Conservation (phyloP, 83 land plant genomes). For the Picea abies region DNA sequence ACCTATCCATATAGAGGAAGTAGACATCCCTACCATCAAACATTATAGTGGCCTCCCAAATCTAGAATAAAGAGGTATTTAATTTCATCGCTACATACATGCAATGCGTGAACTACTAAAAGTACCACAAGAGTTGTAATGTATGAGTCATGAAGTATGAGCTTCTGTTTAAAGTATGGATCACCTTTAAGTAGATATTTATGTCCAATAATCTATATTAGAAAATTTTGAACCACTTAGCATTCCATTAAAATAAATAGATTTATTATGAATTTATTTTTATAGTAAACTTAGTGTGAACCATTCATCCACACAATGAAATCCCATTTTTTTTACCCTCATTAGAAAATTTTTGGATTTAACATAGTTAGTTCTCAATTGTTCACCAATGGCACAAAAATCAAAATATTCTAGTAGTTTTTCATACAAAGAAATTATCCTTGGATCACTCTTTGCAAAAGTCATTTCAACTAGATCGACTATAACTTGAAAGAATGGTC, state of each 20-base stretch:
- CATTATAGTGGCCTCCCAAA: no score
- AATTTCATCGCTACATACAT: no score
- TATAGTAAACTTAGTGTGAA: not conserved
- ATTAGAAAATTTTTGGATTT: constrained; percentile 68
- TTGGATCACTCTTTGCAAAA: constrained; percentile 55
- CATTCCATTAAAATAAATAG: not conserved
- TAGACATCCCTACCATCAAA: no score
- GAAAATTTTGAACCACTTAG: not conserved
- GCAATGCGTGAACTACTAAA: no score
- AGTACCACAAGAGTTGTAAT: constrained; percentile 51
- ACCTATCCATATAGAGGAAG: no score
- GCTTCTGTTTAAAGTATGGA: constrained; percentile 63
- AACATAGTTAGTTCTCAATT: constrained; percentile 51
- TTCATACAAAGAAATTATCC: constrained; percentile 75
- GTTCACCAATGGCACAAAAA: constrained; percentile 62
- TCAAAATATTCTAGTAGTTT: constrained; percentile 74
- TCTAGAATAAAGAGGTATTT: no score
- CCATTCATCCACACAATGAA: not conserved
- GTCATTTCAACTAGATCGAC: constrained; percentile 55
- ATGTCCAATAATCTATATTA: constrained; percentile 68
- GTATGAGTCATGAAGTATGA: constrained; percentile 77
- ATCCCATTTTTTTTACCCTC: constrained; percentile 39
- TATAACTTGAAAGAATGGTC: constrained; percentile 91
- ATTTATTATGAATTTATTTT: not conserved
- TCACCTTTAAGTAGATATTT: constrained; percentile 39